phyloP scores from a whole-genome alignment of 495 filamentous ascomycete species.

The Aspergillus affinis region DNA sequence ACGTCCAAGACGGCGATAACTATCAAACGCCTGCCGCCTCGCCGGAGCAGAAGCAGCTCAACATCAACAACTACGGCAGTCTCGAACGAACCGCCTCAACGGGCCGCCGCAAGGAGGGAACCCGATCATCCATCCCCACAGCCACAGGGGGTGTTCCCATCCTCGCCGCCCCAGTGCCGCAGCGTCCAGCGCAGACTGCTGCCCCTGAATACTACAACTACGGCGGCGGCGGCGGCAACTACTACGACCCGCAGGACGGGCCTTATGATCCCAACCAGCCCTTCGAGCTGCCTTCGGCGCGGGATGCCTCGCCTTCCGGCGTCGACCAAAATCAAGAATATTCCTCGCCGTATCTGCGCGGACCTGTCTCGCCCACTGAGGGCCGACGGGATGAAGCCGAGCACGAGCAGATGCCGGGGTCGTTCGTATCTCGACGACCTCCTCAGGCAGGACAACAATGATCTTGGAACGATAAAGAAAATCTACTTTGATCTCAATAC shows the following conservation, averaged over 20 bases:
- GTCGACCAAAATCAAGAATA: slow-evolving; percentile 2
- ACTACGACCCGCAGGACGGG: slow-evolving; percentile 16
- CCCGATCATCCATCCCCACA: slow-evolving; percentile 19
- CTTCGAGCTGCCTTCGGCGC: slow-evolving; percentile 15
- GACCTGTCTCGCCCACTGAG: not conserved
- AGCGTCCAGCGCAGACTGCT: not conserved
- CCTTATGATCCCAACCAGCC: slow-evolving; percentile 15
- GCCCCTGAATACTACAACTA: slow-evolving; percentile 16
- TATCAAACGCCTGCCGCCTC: slow-evolving; percentile 32
- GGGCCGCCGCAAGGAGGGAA: slow-evolving; percentile 40
- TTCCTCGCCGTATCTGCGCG: slow-evolving; percentile 6
- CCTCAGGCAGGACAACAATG: not conserved
- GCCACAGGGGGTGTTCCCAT: slow-evolving; percentile 18
- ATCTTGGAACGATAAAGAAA: slow-evolving; percentile 1
- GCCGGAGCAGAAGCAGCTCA: slow-evolving; percentile 25
- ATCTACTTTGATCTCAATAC: not conserved
- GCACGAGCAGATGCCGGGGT: slow-evolving; percentile 10
- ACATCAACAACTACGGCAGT: slow-evolving; percentile 22
- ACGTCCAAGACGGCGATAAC: slow-evolving; percentile 27
- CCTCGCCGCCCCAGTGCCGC: slow-evolving; percentile 18
- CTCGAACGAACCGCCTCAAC: slow-evolving; percentile 41
- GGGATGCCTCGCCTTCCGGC: slow-evolving; percentile 1
- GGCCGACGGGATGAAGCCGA: not conserved
- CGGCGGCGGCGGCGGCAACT: slow-evolving; percentile 9
- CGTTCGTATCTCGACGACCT: slow-evolving; percentile 5